Evolutionary conservation across 192 early-diverging fungal genomes (phyloP), one percentile per base, ranked within the genome.

Genomic region (Dispira simplex): DNA sequence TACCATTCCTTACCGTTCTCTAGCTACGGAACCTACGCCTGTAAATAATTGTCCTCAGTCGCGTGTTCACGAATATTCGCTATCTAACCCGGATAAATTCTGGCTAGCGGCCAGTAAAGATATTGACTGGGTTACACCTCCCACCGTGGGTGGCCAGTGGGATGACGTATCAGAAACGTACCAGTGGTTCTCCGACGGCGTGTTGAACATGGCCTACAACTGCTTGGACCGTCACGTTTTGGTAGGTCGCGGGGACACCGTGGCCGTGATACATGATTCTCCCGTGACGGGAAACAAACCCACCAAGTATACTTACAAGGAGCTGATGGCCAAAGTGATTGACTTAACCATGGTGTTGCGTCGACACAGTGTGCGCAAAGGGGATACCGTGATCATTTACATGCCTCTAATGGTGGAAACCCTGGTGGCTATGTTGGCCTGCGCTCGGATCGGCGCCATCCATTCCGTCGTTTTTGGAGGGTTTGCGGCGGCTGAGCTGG

Each of bases 391-490:
- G 6, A 64, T 92, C 45, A 77, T 95, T 23, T 92, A 89, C 74
- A 89, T 90, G 86, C 84, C 87, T 23, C 86, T 89, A 87, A 79
- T 91, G 9, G 83, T 85, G 12, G 83, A 94, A 64, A 85, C 89
- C 11, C 75, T 88, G 11, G 70, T 91, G 65, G 85, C 83, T 4
- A 91, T 95, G 83, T 84, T 95, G 12, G 87, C 92, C 6, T 90
- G 87, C 64, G 88, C 84, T 11, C 79, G 90, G 11, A 68, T 92
- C 12, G 92, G 90, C n/a, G 87, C 85, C 12, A 74, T 91, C 12
- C 88, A 90, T 62, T 84, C 83, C 53, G 89, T 91, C 21, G 86
- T 90, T 12, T 89, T 90, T 81, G 85, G 85, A 68, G 86, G 86
- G 23, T 89, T 89, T 73, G 82, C 86, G n/a, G 79, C 84, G 6